Conservation (phyloP, 805 yeast genomes). For the Jamesozyma piceae region DNA sequence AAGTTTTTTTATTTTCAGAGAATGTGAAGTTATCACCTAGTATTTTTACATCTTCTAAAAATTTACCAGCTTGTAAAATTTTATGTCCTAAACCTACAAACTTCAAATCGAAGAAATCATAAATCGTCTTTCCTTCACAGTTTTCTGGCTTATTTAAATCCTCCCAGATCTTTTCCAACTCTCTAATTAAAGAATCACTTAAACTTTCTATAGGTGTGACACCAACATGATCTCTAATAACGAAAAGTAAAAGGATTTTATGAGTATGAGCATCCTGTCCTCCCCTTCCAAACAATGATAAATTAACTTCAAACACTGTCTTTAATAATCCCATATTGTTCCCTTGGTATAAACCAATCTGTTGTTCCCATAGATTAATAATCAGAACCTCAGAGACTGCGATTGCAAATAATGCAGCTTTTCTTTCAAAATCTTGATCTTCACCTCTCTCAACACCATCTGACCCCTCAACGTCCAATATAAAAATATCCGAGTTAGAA, state of each 20-base stretch:
- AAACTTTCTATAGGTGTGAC: slow-evolving; percentile 71
- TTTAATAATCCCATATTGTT: slow-evolving; percentile 93
- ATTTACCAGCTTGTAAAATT: slow-evolving; percentile 60
- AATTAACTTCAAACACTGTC: slow-evolving; percentile 92
- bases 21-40: slow-evolving; percentile 56
- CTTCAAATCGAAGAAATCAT: slow-evolving; percentile 76
- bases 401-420: slow-evolving; percentile 89
- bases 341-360: slow-evolving; percentile 93
- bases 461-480: slow-evolving; percentile 97
- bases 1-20: slow-evolving; percentile 13
- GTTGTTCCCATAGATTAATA: slow-evolving; percentile 94
- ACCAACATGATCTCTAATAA: slow-evolving; percentile 86
- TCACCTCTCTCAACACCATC: slow-evolving; percentile 98
- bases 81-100: slow-evolving; percentile 82
- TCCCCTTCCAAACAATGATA: slow-evolving; percentile 64
- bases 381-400: slow-evolving; percentile 86
- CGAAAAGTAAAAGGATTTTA: slow-evolving; percentile 69
- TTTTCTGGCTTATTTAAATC: slow-evolving; percentile 64
- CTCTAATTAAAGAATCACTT: slow-evolving; percentile 57
- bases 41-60: slow-evolving; percentile 38
- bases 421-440: slow-evolving; percentile 95
- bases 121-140: slow-evolving; percentile 37
- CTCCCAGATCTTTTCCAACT: slow-evolving; percentile 71
- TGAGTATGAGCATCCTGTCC: slow-evolving; percentile 29
- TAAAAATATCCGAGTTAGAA: slow-evolving; percentile 42